Evolutionary conservation across 768 basidiomycete genomes (phyloP).

Genomic region (Myochromella boudieri): DNA sequence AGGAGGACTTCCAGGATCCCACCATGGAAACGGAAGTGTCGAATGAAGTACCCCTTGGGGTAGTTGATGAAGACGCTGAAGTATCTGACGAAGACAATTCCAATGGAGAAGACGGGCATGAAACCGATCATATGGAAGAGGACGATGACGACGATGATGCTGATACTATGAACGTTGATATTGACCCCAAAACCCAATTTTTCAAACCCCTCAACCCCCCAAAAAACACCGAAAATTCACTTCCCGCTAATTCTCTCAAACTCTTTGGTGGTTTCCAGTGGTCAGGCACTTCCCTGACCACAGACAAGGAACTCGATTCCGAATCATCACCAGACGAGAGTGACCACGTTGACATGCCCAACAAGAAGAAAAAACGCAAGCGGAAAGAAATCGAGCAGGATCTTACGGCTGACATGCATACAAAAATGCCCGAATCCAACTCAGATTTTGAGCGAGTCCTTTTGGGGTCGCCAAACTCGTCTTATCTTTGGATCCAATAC

Average conservation of each 20-base stretch:
- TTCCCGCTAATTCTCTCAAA: conserved; percentile 41
- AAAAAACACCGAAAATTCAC: conserved; percentile 6
- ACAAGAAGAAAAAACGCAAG: conserved; percentile 66
- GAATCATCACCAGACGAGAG: conserved; percentile 50
- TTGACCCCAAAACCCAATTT: conserved; percentile 30
- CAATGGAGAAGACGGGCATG: conserved; percentile 21
- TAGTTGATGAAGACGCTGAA: conserved; percentile 26
- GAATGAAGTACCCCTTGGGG: conserved; percentile 26
- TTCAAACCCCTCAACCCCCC: conserved; percentile 14
- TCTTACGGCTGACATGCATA: conserved; percentile 85
- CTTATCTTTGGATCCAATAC: conserved; percentile 98
- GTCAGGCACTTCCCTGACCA: conserved; percentile 42
- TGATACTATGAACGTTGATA: conserved; percentile 45
- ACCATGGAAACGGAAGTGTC: conserved; percentile 27
- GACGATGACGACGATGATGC: conserved; percentile 33
- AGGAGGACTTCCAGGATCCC: conserved; percentile 54
- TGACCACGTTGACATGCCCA: conserved; percentile 42
- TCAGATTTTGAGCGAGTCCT: conserved; percentile 93
- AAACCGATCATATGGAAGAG: conserved; percentile 15
- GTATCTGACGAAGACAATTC: conserved; percentile 23
- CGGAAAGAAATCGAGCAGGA: conserved; percentile 76
- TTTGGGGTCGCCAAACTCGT: conserved; percentile 93
- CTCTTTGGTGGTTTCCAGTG: conserved; percentile 71
- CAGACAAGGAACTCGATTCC: conserved; percentile 39
- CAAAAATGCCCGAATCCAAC: conserved; percentile 83